Evolutionary conservation across 2,329 filamentous ascomycete genomes (phyloP).

Genomic region (Colletotrichum noveboracense): DNA sequence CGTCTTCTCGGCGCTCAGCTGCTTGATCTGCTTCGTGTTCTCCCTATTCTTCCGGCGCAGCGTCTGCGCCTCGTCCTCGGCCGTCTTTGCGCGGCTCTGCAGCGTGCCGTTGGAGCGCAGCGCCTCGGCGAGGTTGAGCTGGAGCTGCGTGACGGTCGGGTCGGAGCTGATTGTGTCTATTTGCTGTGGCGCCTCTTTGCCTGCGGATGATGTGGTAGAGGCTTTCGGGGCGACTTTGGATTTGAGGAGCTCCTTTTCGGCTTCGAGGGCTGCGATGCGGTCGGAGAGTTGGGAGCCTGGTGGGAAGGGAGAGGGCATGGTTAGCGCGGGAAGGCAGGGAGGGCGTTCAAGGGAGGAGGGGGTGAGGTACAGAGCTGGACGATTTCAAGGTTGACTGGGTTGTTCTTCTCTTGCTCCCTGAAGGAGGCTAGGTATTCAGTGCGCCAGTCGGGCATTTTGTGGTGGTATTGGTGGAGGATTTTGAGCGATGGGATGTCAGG

Average conservation of each 20-base stretch:
- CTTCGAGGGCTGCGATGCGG: slow-evolving; percentile 67
- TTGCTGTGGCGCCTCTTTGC: not conserved
- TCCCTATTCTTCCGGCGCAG: slow-evolving; percentile 64
- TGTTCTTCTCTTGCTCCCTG: slow-evolving; percentile 73
- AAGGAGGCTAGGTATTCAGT: slow-evolving; percentile 82
- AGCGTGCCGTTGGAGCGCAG: slow-evolving; percentile 75
- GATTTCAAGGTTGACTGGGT: slow-evolving; percentile 65
- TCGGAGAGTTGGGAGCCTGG: slow-evolving; percentile 71
- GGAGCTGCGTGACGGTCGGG: slow-evolving; percentile 53
- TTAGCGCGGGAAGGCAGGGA: not conserved
- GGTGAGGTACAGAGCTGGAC: slow-evolving; percentile 76
- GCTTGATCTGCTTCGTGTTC: slow-evolving; percentile 66
- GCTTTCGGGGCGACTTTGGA: slow-evolving; percentile 27
- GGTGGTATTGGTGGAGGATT: not conserved
- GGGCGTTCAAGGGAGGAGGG: not conserved
- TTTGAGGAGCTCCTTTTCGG: slow-evolving; percentile 54
- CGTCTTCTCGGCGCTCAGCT: slow-evolving; percentile 67
- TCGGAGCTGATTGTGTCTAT: slow-evolving; percentile 29
- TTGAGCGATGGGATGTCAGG: not conserved
- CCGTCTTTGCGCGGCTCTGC: slow-evolving; percentile 65
- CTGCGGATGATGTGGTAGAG: slow-evolving; percentile 13
- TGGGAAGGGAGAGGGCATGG: not conserved
- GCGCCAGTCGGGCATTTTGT: slow-evolving; percentile 70
- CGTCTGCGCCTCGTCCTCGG: slow-evolving; percentile 68
- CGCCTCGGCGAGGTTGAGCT: slow-evolving; percentile 76